Conservation (phyloP, 2,329 filamentous ascomycete species). For the Diplodia seriata region DNA sequence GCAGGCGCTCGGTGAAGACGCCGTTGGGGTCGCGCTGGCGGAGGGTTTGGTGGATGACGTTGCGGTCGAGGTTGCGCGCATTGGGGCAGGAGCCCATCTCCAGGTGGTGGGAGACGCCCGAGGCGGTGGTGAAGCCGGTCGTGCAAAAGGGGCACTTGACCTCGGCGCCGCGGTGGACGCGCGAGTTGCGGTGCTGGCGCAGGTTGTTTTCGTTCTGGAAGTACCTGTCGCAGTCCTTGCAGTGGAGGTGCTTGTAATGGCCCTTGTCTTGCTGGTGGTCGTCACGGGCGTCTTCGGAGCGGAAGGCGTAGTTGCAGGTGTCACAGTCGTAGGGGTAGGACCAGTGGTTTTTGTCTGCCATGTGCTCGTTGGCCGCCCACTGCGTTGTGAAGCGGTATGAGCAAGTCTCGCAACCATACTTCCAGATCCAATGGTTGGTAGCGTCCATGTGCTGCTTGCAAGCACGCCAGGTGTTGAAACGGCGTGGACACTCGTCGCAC, state of each 20-base stretch:
- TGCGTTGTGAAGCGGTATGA: background rate
- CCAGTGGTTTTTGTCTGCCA: background rate
- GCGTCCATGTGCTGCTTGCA: slow-evolving; percentile 38
- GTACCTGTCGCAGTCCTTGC: slow-evolving; percentile 35
- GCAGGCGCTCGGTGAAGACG: slow-evolving; percentile 59
- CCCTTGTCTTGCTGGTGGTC: slow-evolving; percentile 34
- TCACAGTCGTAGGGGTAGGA: slow-evolving; percentile 19
- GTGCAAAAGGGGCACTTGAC: slow-evolving; percentile 65
- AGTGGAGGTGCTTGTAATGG: slow-evolving; percentile 37
- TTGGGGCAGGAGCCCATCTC: slow-evolving; percentile 61
- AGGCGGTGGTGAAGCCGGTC: slow-evolving; percentile 55
- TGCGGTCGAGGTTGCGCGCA: slow-evolving; percentile 56
- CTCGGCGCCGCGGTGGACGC: slow-evolving; percentile 54
- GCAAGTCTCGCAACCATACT: slow-evolving; percentile 35
- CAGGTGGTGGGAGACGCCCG: slow-evolving; percentile 63
- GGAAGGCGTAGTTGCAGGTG: slow-evolving; percentile 25
- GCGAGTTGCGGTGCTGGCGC: slow-evolving; percentile 62
- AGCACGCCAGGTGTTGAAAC: slow-evolving; percentile 20
- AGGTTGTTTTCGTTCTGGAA: slow-evolving; percentile 39
- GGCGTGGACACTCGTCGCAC: slow-evolving; percentile 33
- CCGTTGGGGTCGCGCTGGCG: slow-evolving; percentile 56
- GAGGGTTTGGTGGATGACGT: slow-evolving; percentile 57
- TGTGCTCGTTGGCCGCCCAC: background rate
- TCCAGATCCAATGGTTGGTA: slow-evolving; percentile 34
- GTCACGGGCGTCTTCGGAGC: slow-evolving; percentile 20